Conservation (phyloP, 192 early-diverging fungal species). For the Backusella luteola region DNA sequence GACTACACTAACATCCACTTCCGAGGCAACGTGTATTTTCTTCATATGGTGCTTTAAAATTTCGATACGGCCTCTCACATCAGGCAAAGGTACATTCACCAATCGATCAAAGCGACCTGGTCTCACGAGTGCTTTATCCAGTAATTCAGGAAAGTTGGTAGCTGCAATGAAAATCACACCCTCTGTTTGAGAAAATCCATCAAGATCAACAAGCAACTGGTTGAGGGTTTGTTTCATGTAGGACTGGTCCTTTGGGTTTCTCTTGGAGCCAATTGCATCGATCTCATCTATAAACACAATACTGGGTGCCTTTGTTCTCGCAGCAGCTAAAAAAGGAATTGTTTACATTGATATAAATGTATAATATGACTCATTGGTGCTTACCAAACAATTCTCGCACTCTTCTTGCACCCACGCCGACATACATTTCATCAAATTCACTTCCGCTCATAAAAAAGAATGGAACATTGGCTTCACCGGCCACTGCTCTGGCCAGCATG, state of each 20-base stretch:
- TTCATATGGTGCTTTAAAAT: slow-evolving; percentile 93
- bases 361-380: not conserved
- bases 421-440: slow-evolving; percentile 99
- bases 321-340: slow-evolving; percentile 51
- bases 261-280: slow-evolving; percentile 95
- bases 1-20: slow-evolving; percentile 80
- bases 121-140: slow-evolving; percentile 95
- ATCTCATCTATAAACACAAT: slow-evolving; percentile 99
- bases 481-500: slow-evolving; percentile 92
- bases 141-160: slow-evolving; percentile 95
- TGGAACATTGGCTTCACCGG: slow-evolving; percentile 96
- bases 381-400: slow-evolving; percentile 84
- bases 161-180: slow-evolving; percentile 99
- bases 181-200: slow-evolving; percentile 95
- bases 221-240: slow-evolving; percentile 99
- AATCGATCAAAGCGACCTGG: slow-evolving; percentile 97
- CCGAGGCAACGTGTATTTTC: slow-evolving; percentile 62
- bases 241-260: slow-evolving; percentile 90
- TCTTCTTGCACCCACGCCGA: slow-evolving; percentile 90
- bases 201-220: slow-evolving; percentile 97
- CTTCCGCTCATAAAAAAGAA: slow-evolving; percentile 99
- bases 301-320: slow-evolving; percentile 73
- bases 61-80: slow-evolving; percentile 91
- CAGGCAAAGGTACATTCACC: slow-evolving; percentile 92
- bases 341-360: not conserved